Evolutionary conservation across 2,329 filamentous ascomycete genomes (phyloP).

Genomic region (Lecanicillium sp.): DNA sequence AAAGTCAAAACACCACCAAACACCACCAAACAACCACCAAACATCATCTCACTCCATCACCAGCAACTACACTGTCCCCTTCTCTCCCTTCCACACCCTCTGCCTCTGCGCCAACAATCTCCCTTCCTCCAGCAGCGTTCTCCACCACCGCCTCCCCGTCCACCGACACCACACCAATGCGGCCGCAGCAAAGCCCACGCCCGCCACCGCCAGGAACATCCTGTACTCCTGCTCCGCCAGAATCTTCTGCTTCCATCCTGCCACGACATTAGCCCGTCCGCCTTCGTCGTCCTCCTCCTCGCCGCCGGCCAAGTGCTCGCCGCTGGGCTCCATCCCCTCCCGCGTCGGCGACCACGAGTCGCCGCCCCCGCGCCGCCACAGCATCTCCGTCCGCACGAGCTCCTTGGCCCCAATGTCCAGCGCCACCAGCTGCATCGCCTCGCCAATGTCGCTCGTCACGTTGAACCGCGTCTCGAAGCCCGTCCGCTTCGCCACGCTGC

Average conservation of each 20-base stretch:
- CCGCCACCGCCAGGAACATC: neutral
- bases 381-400: slow-evolving; percentile 19
- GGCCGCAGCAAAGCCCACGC: neutral
- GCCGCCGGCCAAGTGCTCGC: neutral
- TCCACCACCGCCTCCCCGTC: neutral
- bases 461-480: slow-evolving; percentile 20
- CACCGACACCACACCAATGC: neutral
- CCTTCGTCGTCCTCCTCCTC: neutral
- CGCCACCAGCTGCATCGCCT: slow-evolving; percentile 19
- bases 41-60: too few relatives aligned
- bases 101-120: neutral
- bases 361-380: neutral
- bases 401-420: slow-evolving; percentile 18
- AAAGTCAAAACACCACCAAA: too few relatives aligned
- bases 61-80: neutral
- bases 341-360: neutral
- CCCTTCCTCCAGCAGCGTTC: neutral
- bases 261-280: neutral
- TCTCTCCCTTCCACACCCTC: neutral
- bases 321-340: neutral
- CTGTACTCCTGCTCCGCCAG: neutral
- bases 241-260: neutral
- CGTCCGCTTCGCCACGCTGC: slow-evolving; percentile 13
- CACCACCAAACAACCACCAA: too few relatives aligned
- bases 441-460: slow-evolving; percentile 15